These are phyloP conservation scores for Colletotrichum agaves DNA, from an alignment of 2,329 filamentous ascomycete species.

Conservation along the genomic window DNA sequence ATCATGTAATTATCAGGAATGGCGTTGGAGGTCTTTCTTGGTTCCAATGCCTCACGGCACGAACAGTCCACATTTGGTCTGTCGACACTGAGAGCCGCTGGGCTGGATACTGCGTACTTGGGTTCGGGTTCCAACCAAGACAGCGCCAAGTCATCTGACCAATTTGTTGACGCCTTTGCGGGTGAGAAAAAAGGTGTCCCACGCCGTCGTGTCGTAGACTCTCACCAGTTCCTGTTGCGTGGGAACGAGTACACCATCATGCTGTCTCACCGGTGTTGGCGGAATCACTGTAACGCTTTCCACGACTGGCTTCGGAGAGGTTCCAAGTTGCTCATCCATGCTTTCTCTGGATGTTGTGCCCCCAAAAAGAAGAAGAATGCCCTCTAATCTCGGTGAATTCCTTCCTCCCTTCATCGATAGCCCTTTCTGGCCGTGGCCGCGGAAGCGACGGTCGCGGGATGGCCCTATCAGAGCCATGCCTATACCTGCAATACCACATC, in stretches of 20 bases:
- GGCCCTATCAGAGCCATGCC: slow-evolving; percentile 16
- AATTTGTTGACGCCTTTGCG: background rate
- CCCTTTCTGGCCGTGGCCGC: slow-evolving; percentile 16
- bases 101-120: background rate
- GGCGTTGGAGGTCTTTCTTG: background rate
- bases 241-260: slow-evolving; percentile 7
- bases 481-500: slow-evolving; percentile 14
- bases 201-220: background rate
- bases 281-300: background rate
- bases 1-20: background rate
- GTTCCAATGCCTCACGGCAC: background rate
- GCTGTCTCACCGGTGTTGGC: background rate
- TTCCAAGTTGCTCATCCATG: slow-evolving; percentile 4
- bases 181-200: background rate
- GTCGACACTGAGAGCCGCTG: background rate
- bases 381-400: slow-evolving; percentile 18
- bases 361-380: background rate
- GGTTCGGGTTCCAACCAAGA: slow-evolving; percentile 1
- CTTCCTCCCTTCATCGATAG: slow-evolving; percentile 19
- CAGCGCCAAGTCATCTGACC: background rate
- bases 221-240: background rate
- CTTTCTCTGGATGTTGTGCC: background rate
- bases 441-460: slow-evolving; percentile 6
- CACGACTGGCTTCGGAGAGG: background rate
- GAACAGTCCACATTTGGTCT: slow-evolving; percentile 12